Base-by-base conservation (phyloP, 176 grass and related monocot genomes). In the Phoenix roebelenii region DNA sequence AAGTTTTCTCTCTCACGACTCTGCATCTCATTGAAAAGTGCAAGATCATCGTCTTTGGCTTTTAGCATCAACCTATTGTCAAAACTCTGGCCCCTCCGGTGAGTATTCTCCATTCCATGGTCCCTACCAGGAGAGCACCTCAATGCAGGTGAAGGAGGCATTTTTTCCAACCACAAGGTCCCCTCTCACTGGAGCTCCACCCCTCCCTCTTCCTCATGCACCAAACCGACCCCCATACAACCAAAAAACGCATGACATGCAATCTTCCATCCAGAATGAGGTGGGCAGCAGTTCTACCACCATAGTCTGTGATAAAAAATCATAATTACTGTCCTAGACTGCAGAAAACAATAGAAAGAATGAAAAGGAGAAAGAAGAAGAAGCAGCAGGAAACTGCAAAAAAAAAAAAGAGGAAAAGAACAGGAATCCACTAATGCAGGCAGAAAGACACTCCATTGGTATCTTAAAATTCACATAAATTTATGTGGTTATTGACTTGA, bases 1-100 rank as follows among this genome's bases (percentile, higher is more conserved):
- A 96, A 96, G 57, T 76, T 87, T 2, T 90, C 83, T 22, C 72
- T 90, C 65, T 96, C 92, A 63, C 57, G 80, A 70, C 82, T 87
- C 58, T 88, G 83, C 77, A 96, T 88, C 76, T 86, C 72, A 32
- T 78, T 56, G 61, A 96, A 90, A 48, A 96, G 73, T n/a, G 69
- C 44, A 23, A 96, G 83, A 29, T 96, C 92, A 19, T 96, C 92
- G 44, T 96, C 83, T 68, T 84, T 87, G 23, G 69, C 49, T 82
- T 88, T 90, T 23, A 52, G 54, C 66, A 75, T 60, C 28, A 80
- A 25, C 23, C n/a, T 22, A 58, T 77, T 78, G 16, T 82, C 80
- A 4, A 90, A 88, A 68, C 83, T 90, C 61, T 72, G 79, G 22
- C 67, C 64, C 64, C 92, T 77, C 72, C 62, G 88, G 50, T 85